These are phyloP conservation scores for Beauveria medogensis DNA, from an alignment of 2,329 filamentous ascomycete genomes.

Conservation along the genomic window DNA sequence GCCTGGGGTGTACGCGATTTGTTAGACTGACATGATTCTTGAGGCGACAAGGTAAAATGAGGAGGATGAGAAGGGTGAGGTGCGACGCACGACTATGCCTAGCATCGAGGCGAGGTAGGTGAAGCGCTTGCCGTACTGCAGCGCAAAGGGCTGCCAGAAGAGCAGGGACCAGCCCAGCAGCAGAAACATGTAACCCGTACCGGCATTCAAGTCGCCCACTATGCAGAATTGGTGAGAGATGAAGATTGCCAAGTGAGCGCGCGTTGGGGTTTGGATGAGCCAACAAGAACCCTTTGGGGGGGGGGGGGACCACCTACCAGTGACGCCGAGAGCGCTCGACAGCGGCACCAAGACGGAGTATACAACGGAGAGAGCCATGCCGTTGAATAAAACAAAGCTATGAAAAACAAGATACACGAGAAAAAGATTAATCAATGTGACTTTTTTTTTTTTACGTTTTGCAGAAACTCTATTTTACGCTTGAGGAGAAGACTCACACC, in stretches of 20 bases:
- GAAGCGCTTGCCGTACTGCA: slow-evolving; percentile 36
- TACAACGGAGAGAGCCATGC: slow-evolving; percentile 31
- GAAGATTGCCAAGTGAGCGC: too few relatives aligned
- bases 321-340: slow-evolving; percentile 23
- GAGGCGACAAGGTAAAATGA: neutral
- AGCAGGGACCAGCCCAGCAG: slow-evolving; percentile 37
- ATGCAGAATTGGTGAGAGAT: too few relatives aligned
- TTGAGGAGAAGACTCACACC: slow-evolving; percentile 18
- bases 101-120: slow-evolving; percentile 31
- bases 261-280: too few relatives aligned
- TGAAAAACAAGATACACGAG: neutral
- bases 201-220: slow-evolving; percentile 29
- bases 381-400: slow-evolving; percentile 31
- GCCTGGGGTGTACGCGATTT: neutral
- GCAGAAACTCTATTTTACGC: too few relatives aligned
- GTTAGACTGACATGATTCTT: neutral
- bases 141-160: slow-evolving; percentile 40
- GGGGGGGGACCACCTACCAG: slow-evolving; percentile 9
- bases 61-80: neutral
- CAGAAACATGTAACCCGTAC: slow-evolving; percentile 34
- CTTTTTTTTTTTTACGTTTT: too few relatives aligned
- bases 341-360: slow-evolving; percentile 32
- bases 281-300: too few relatives aligned
- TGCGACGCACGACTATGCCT: slow-evolving; percentile 20
- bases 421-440: too few relatives aligned